Conservation (phyloP, 2,329 filamentous ascomycete species). For the Aureobasidium melanogenum region DNA sequence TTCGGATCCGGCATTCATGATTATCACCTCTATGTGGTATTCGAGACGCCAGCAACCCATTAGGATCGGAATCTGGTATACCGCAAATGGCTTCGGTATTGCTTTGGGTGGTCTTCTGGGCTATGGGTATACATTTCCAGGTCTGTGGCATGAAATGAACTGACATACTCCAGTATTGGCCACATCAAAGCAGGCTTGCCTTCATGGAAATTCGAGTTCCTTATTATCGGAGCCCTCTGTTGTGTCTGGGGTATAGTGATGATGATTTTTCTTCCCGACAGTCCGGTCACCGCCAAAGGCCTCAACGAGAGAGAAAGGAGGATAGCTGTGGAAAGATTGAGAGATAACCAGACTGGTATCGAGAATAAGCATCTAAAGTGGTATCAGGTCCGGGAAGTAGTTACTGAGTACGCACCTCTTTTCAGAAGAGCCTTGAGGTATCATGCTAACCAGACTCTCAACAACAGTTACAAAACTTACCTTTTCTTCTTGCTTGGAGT, state of each 20-base stretch:
- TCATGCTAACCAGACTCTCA: not conserved
- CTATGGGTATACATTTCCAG: constrained; percentile 26
- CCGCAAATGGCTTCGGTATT: constrained; percentile 48
- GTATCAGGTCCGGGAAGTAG: constrained; percentile 46
- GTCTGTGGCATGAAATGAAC: not conserved
- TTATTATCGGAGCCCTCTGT: constrained; percentile 48
- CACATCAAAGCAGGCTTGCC: constrained; percentile 46
- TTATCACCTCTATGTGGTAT: constrained; percentile 56
- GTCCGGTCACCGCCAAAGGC: constrained; percentile 44
- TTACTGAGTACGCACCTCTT: constrained; percentile 30
- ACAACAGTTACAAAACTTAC: constrained; percentile 41
- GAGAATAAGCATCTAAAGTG: constrained; percentile 48
- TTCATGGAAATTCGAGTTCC: constrained; percentile 58
- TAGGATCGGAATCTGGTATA: constrained; percentile 39
- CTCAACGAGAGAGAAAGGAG: constrained; percentile 42
- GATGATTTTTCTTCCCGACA: constrained; percentile 49
- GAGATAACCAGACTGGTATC: constrained; percentile 49
- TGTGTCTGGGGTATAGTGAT: constrained; percentile 50
- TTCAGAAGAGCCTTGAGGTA: no score
- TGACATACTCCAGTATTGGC: constrained; percentile 39
- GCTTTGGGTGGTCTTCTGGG: constrained; percentile 47
- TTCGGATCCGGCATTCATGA: constrained; percentile 50
- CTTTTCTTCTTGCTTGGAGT: constrained; percentile 44
- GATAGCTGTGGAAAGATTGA: constrained; percentile 44
- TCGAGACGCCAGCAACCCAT: constrained; percentile 53